Base-by-base conservation (phyloP, 2,329 filamentous ascomycete species). In the Aureobasidium sp. region DNA sequence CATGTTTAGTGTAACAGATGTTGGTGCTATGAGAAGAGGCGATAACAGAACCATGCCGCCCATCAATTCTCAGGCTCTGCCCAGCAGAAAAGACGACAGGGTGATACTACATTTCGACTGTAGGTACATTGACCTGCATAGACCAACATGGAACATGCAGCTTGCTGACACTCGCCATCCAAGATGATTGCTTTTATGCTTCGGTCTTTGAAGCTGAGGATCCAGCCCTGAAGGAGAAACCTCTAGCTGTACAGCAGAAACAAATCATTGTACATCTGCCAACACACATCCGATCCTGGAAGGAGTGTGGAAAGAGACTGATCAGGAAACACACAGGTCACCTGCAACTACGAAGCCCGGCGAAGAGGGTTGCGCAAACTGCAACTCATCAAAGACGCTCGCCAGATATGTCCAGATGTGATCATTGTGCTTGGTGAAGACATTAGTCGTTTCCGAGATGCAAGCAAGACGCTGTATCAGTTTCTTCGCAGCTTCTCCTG, bases 281-380 rank as follows among this genome's bases (percentile, higher is more conserved):
- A 46, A 46, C 4, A n/a, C 43, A 46, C 43, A 46, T 25, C 15
- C 8, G 43, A 10, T 10, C 15, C 25, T 13, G 13, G 3, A 3
- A 3, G 25, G 7, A 2, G 23, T 21, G 9, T 4, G 11, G 15
- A 23, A 29, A 17, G 23, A 4, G 15, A 29, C 43, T 46, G 43
- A 46, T 17, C 15, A 10, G 25, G 6, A 27, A 4, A 29, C 17
- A 13, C 8, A 27, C 23, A 46, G 43, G 90, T 92, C 23, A 95
- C 91, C 4, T 95, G 90, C 80, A 97, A 97, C 75, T 97, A 97
- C 73, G 89, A 89, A 70, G 93, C 93, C 23, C 85, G 93, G 37
- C 78, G 84, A 55, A 81, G 82, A 62, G 79, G 79, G 38, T 79
- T 92, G 58, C 79, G 82, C 72, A 97, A 99, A 77, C 80, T 97